phyloP scores from a whole-genome alignment of 2,329 filamentous ascomycete species.

The Colletotrichum theobromicola region DNA sequence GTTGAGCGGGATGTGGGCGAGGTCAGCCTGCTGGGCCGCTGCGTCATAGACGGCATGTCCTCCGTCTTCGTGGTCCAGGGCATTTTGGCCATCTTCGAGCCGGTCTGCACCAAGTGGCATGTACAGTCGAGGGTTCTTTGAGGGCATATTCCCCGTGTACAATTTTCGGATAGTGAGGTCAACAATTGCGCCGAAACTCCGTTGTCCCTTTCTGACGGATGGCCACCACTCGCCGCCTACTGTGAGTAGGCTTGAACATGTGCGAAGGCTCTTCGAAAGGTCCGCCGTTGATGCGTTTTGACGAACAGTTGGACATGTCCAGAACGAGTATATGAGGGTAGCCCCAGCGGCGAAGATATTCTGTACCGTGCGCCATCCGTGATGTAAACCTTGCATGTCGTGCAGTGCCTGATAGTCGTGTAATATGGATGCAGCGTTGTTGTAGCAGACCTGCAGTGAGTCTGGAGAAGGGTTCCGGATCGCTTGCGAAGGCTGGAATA shows the following conservation, averaged over 20 bases:
- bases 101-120: not conserved
- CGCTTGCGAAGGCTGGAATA: conserved; percentile 41
- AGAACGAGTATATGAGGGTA: conserved; percentile 42
- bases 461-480: conserved; percentile 32
- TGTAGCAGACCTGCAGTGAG: conserved; percentile 34
- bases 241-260: conserved; percentile 40
- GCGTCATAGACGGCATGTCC: not conserved
- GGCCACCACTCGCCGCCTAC: conserved; percentile 46
- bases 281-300: conserved; percentile 21
- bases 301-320: conserved; percentile 33
- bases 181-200: conserved; percentile 33
- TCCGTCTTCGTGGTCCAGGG: not conserved
- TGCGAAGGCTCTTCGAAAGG: conserved; percentile 27
- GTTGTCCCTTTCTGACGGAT: conserved; percentile 34
- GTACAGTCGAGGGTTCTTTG: conserved; percentile 5
- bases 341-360: conserved; percentile 41
- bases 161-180: conserved; percentile 29
- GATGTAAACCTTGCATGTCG: conserved; percentile 32
- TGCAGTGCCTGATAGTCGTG: conserved; percentile 35
- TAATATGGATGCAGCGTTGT: conserved; percentile 27
- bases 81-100: not conserved
- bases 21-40: not conserved
- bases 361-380: conserved; percentile 41
- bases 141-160: conserved; percentile 12
- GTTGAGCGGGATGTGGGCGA: not conserved